phyloP scores from a whole-genome alignment of 2,329 filamentous ascomycete species.

The Exophiala spinifera region DNA sequence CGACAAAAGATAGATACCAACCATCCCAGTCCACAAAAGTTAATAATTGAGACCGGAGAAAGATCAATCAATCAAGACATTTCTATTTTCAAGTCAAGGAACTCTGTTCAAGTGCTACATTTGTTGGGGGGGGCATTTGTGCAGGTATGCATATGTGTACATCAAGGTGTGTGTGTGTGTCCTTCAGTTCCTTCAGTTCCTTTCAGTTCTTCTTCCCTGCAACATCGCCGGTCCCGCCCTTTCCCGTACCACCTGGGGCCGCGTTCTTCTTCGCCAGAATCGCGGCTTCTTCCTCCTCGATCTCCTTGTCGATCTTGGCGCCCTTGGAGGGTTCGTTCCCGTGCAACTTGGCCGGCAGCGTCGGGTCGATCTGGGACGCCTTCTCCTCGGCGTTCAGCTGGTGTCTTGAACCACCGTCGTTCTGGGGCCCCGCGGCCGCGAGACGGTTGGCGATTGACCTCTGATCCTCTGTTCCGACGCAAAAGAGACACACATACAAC shows the following conservation, averaged over 20 bases:
- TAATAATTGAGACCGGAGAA: too few relatives aligned
- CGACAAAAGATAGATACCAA: background rate
- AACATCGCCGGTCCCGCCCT: constrained; percentile 1
- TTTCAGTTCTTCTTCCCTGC: constrained; percentile 7
- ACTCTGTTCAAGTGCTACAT: too few relatives aligned
- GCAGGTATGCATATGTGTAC: too few relatives aligned
- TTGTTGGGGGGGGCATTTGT: too few relatives aligned
- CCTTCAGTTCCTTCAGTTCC: too few relatives aligned
- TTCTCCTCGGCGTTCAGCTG: constrained; percentile 30
- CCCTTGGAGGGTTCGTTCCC: constrained; percentile 48
- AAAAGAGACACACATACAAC: background rate
- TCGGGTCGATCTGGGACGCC: constrained; percentile 38
- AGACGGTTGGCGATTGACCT: constrained; percentile 46
- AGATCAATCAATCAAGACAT: too few relatives aligned
- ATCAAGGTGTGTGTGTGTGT: too few relatives aligned
- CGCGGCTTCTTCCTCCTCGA: constrained; percentile 44
- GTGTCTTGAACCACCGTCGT: constrained; percentile 21
- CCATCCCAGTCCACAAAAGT: too few relatives aligned
- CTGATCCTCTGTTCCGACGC: constrained; percentile 38
- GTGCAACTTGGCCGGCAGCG: constrained; percentile 41
- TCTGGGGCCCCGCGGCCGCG: constrained; percentile 31
- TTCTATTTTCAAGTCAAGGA: too few relatives aligned
- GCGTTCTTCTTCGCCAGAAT: constrained; percentile 43
- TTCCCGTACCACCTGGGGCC: too few relatives aligned
- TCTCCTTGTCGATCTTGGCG: constrained; percentile 46